Base-by-base conservation (phyloP, 1,284 basidiomycete genomes). In the Apiotrichum veenhuisii region DNA sequence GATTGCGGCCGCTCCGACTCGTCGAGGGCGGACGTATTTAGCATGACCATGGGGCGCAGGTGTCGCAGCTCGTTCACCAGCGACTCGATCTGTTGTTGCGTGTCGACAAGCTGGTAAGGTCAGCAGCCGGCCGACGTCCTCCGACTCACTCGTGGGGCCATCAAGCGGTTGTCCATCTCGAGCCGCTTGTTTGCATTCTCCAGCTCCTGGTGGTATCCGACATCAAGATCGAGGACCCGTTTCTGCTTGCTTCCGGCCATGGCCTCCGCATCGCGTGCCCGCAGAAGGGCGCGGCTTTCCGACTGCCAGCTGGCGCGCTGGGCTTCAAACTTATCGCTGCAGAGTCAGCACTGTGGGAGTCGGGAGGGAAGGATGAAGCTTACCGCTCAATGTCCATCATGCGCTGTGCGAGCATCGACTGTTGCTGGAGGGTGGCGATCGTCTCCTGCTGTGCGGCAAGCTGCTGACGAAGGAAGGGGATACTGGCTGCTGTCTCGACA, bases 151-250 rank as follows among this genome's bases (percentile, higher is more conserved):
- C 74, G 57, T 2, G 74, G 74, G 2, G 74, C 72, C 74, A 76
- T 76, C 42, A 76, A 50, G n/a, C 70, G 58, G 44, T 76, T 76
- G 47, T 74, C 71, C 74, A 76, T 76, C 52, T 76, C 72, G 50
- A 76, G 45, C 14, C 74, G 62, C 62, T 74, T 74, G 57, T 76
- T 76, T 22, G 69, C 66, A 11, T 72, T 72, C 55, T 76, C 74
- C 45, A 76, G 64, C 54, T 74, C 74, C 52, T 73, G 70, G 55
- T 76, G 74, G 55, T 76, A 76, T 14, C 72, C 72, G 12, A 76
- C 74, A 59, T 74, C 69, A 17, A 76, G 58, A 45, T 76, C 71
- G 17, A 74, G 54, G 0, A 71, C 50, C 33, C 66, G 67, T 34
- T 65, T 66, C 14, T 64, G 68, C 26, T 64, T 60, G 9, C 58